These are phyloP conservation scores for Kodamaea sagamina DNA, from an alignment of 805 yeast species.

Conservation along the genomic window DNA sequence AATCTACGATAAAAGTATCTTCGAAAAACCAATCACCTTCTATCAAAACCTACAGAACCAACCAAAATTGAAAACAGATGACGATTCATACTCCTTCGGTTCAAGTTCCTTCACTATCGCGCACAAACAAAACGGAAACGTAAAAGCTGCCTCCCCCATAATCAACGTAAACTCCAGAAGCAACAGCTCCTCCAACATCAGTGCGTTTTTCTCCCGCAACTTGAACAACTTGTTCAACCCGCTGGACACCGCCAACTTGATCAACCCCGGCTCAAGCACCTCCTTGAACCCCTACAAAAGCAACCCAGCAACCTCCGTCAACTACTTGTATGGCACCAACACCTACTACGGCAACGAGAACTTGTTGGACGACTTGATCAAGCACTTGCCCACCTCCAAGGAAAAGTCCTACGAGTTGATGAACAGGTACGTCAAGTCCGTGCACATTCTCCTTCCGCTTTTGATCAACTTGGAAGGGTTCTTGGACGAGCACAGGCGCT, in stretches of 20 bases:
- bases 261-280: neutral
- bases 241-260: neutral
- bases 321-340: slow-evolving; percentile 42
- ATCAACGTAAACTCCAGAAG: slow-evolving; percentile 5
- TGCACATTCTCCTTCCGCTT: slow-evolving; percentile 58
- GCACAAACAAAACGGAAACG: slow-evolving; percentile 13
- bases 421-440: slow-evolving; percentile 50
- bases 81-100: slow-evolving; percentile 37
- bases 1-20: too few relatives aligned
- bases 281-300: slow-evolving; percentile 34
- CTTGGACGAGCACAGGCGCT: slow-evolving; percentile 46
- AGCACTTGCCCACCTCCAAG: slow-evolving; percentile 45
- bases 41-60: neutral
- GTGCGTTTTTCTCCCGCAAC: slow-evolving; percentile 16
- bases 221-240: slow-evolving; percentile 18
- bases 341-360: slow-evolving; percentile 37
- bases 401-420: slow-evolving; percentile 49
- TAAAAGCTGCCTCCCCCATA: slow-evolving; percentile 2
- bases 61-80: slow-evolving; percentile 12
- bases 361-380: slow-evolving; percentile 38
- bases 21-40: neutral
- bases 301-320: slow-evolving; percentile 35
- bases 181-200: slow-evolving; percentile 16
- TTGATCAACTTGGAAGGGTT: slow-evolving; percentile 48
- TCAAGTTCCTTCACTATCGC: slow-evolving; percentile 37